These are phyloP conservation scores for Candida cerambycidarum DNA, from an alignment of 805 yeast species.

Conservation along the genomic window DNA sequence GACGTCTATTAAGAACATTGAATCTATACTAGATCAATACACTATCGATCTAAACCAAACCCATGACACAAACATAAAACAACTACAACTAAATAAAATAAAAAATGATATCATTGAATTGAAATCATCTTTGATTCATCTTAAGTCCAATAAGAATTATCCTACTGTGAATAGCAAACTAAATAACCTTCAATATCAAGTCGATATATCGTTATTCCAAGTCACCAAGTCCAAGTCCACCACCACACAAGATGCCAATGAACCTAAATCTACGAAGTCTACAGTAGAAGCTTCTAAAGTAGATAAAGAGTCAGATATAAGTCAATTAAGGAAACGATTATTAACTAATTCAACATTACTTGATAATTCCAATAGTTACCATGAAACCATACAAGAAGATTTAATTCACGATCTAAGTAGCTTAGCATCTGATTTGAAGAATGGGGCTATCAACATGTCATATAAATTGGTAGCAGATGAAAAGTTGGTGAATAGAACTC, in stretches of 20 bases:
- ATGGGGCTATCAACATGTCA: constrained; percentile 46
- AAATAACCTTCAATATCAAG: constrained; percentile 8
- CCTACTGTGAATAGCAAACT: constrained; percentile 9
- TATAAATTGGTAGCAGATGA: constrained; percentile 34
- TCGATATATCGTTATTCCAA: constrained; percentile 8
- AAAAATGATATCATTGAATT: constrained; percentile 11
- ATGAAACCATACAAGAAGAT: constrained; percentile 48
- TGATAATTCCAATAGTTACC: constrained; percentile 30
- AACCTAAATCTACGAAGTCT: background rate
- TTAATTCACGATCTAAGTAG: constrained; percentile 48
- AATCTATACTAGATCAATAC: constrained; percentile 21
- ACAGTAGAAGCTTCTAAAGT: background rate
- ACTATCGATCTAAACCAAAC: constrained; percentile 5
- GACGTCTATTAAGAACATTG: constrained; percentile 16
- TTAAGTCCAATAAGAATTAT: constrained; percentile 10
- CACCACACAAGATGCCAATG: background rate
- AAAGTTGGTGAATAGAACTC: constrained; percentile 30
- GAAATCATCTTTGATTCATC: constrained; percentile 7
- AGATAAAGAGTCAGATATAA: constrained; percentile 5
- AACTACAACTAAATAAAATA: constrained; percentile 7
- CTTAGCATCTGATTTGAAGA: constrained; percentile 48
- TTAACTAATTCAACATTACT: constrained; percentile 6
- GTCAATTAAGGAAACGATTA: constrained; percentile 13
- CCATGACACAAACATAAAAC: background rate
- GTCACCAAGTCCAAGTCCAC: background rate